Base-by-base conservation (phyloP, 108 stramenopile genomes). In the Pseudonitzschia multiseries region DNA sequence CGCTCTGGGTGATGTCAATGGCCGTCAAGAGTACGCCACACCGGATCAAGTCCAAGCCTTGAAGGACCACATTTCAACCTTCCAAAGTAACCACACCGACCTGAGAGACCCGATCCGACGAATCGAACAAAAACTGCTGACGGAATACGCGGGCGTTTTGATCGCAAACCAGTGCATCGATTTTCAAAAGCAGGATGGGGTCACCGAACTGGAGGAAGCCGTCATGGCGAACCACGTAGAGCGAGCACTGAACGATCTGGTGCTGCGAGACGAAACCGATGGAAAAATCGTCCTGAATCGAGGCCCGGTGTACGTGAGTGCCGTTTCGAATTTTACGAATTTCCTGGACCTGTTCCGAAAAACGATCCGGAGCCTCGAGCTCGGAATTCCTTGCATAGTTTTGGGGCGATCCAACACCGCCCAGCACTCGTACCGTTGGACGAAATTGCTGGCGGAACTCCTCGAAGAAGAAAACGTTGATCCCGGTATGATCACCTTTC, bases 271-370 rank as follows among this genome's bases (percentile, higher is more conserved):
- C 36, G 94, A 95, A 74, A 31, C 18, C 32, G 52, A 57, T 13
- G 87, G 83, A 51, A 84, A 70, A 57, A 70, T 92, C 14, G 60
- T 52, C 10, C 78, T 92, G 27, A 63, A 79, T 28, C 81, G 94
- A 29, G 69, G 84, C 28, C 86, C 89, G 6, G 89, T 92, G 52
- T 90, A 84, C 69, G 81, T 95, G 10, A 79, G 74, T 12, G 86
- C 87, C 70, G 94, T 95, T 5, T 81, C 79, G 43, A 95, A 95
- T 78, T 95, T 95, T 71, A 85, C 90, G 63, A 93, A 92, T 74
- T 95, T 95, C 74, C 69, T 95, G 46, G 94, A 95, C 77, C 77
- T 95, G 21, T 91, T 86, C 63, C 91, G 94, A 13, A 95, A 95
- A 79, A 87, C 87, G 12, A 57, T 94, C 14, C 81, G 88, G 4